These are phyloP conservation scores for Microdochium nivale DNA, from an alignment of 2,329 filamentous ascomycete genomes.

Conservation along the genomic window DNA sequence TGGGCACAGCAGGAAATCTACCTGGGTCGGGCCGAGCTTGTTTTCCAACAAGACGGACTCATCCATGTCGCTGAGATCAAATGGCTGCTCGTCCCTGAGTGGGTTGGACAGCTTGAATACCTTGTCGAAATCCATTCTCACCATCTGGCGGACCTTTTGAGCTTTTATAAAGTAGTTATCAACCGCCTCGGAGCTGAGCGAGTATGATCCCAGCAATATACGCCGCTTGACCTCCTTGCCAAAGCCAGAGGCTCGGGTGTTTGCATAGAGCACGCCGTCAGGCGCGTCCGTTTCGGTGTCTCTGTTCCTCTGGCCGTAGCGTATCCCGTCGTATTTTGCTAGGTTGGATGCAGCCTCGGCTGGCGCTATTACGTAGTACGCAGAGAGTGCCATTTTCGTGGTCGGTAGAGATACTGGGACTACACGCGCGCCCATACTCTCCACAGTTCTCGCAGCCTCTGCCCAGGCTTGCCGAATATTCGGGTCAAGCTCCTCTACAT, in stretches of 20 bases:
- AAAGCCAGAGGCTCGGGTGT: slow-evolving; percentile 65
- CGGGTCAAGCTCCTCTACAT: slow-evolving; percentile 70
- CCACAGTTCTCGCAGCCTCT: slow-evolving; percentile 48
- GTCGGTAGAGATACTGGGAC: slow-evolving; percentile 73
- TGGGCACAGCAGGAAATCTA: slow-evolving; percentile 82
- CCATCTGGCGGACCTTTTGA: slow-evolving; percentile 74
- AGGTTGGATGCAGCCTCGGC: slow-evolving; percentile 95
- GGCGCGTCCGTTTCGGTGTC: slow-evolving; percentile 39
- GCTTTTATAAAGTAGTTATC: slow-evolving; percentile 97
- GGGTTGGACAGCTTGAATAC: slow-evolving; percentile 66
- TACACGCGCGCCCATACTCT: slow-evolving; percentile 58
- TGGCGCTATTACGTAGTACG: slow-evolving; percentile 92
- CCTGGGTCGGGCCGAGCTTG: slow-evolving; percentile 51
- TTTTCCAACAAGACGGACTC: slow-evolving; percentile 41
- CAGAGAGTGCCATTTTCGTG: slow-evolving; percentile 77
- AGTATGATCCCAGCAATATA: slow-evolving; percentile 85
- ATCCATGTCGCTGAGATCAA: slow-evolving; percentile 52
- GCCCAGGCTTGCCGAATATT: slow-evolving; percentile 64
- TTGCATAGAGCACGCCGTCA: slow-evolving; percentile 63
- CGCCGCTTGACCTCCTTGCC: slow-evolving; percentile 79
- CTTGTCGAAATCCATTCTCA: slow-evolving; percentile 78
- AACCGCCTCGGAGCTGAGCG: slow-evolving; percentile 79
- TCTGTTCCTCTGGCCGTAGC: slow-evolving; percentile 61
- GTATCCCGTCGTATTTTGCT: slow-evolving; percentile 93
- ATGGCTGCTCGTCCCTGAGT: slow-evolving; percentile 44